Percentiles rank a stretch among this genome's conserved stretches.
These are phyloP conservation scores for Hydnomerulius pinastri DNA, from an alignment of 768 basidiomycete genomes.

Conservation along the genomic window DNA sequence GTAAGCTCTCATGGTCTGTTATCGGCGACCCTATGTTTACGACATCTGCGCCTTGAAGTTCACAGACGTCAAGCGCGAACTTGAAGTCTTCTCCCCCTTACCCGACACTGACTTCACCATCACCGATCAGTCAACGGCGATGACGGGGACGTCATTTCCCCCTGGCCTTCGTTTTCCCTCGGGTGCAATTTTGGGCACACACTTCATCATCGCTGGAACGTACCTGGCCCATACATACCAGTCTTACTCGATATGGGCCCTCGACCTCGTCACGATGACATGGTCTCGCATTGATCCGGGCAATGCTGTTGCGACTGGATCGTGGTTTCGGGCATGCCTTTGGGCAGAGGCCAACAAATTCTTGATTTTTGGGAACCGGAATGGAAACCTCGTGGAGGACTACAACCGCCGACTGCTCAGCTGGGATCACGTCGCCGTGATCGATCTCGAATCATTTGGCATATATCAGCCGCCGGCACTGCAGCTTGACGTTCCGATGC, in stretches of 20 bases:
- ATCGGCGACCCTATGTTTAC: conserved; percentile 7
- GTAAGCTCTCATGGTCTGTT: conserved; percentile 43
- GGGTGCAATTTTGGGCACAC: conserved; percentile 86
- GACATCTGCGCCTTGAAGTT: conserved; percentile 52
- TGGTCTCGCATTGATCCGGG: conserved; percentile 92
- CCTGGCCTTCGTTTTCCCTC: conserved; percentile 97
- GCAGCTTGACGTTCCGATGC: conserved; percentile 68
- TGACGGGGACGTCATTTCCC: conserved; percentile 82
- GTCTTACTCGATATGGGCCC: conserved; percentile 95
- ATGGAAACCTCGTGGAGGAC: conserved; percentile 87
- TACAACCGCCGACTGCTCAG: conserved; percentile 89
- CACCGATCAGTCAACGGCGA: conserved; percentile 75
- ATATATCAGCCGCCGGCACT: conserved; percentile 87
- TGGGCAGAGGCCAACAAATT: conserved; percentile 86
- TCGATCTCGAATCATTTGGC: conserved; percentile 93
- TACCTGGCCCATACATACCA: conserved; percentile 94
- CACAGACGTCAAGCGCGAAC: conserved; percentile 92
- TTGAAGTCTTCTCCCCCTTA: conserved; percentile 86
- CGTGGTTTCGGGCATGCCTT: conserved; percentile 92
- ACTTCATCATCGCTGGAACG: conserved; percentile 93
- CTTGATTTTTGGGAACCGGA: conserved; percentile 87
- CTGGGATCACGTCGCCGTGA: conserved; percentile 90
- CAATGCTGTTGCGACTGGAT: conserved; percentile 80
- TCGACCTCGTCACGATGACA: conserved; percentile 79
- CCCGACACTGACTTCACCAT: conserved; percentile 76